Conservation (phyloP, 805 yeast species). For the Tetrapisispora taiwanensis region DNA sequence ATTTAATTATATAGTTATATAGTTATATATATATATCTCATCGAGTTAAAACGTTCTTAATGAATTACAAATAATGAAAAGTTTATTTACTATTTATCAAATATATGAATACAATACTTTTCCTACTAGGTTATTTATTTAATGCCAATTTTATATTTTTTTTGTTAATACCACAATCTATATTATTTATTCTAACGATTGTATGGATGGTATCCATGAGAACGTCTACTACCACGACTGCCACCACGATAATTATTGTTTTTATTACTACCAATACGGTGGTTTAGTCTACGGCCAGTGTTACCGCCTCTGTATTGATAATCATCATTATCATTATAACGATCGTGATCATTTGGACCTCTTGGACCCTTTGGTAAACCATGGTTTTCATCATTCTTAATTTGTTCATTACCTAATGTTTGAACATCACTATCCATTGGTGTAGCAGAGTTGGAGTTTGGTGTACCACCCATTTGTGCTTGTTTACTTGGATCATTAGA, state of each 20-base stretch:
- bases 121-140: not conserved
- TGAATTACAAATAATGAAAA: not conserved
- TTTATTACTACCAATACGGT: conserved; percentile 10
- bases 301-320: conserved; percentile 11
- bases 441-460: conserved; percentile 15
- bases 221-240: conserved; percentile 16
- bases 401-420: conserved; percentile 22
- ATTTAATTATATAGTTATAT: not conserved
- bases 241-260: conserved; percentile 21
- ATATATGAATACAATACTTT: not conserved
- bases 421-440: conserved; percentile 20
- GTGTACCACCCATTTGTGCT: conserved; percentile 5
- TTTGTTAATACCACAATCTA: no score
- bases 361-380: conserved; percentile 43
- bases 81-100: not conserved
- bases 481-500: not conserved
- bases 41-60: not conserved
- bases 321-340: conserved; percentile 11
- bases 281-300: conserved; percentile 3
- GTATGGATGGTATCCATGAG: conserved; percentile 24
- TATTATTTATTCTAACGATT: conserved; percentile 13
- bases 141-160: not conserved
- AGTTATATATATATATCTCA: not conserved
- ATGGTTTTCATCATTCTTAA: conserved; percentile 3
- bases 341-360: conserved; percentile 16